Evolutionary conservation across 192 early-diverging fungal genomes (phyloP).

Genomic region (Entomortierella lignicola): DNA sequence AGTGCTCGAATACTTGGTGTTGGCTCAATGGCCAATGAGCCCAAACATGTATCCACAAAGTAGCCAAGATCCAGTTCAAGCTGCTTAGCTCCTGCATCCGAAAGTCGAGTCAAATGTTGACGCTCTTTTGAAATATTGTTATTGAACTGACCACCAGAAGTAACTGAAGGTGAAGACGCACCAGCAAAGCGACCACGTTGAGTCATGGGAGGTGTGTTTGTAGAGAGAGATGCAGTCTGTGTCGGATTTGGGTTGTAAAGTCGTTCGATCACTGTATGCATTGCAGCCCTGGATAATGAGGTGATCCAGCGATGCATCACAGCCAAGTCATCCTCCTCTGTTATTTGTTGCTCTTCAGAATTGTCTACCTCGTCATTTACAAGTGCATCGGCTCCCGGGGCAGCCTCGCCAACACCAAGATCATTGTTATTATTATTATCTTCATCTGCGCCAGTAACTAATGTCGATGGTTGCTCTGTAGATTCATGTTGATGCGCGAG

Average conservation of each 20-base stretch:
- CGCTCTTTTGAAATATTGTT: too few species aligned
- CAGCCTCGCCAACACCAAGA: constrained; percentile 28
- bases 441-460: constrained; percentile 71
- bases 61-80: constrained; percentile 74
- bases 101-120: constrained; percentile 31
- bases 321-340: constrained; percentile 56
- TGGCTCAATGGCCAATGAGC: constrained; percentile 33
- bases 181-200: constrained; percentile 8
- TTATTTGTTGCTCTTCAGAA: constrained; percentile 11
- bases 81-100: constrained; percentile 63
- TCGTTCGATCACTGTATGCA: constrained; percentile 55
- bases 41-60: constrained; percentile 59
- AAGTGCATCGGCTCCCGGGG: neutral
- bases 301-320: constrained; percentile 77
- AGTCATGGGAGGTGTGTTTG: constrained; percentile 8
- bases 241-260: constrained; percentile 48
- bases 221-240: neutral
- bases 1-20: constrained; percentile 34
- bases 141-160: neutral
- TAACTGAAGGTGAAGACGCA: neutral
- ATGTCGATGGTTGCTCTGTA: constrained; percentile 66
- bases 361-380: constrained; percentile 5
- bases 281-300: constrained; percentile 69
- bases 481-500: constrained; percentile 2
- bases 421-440: constrained; percentile 53